phyloP scores from a whole-genome alignment of 78 protist species.

The Chrysochromulina tobinii region DNA sequence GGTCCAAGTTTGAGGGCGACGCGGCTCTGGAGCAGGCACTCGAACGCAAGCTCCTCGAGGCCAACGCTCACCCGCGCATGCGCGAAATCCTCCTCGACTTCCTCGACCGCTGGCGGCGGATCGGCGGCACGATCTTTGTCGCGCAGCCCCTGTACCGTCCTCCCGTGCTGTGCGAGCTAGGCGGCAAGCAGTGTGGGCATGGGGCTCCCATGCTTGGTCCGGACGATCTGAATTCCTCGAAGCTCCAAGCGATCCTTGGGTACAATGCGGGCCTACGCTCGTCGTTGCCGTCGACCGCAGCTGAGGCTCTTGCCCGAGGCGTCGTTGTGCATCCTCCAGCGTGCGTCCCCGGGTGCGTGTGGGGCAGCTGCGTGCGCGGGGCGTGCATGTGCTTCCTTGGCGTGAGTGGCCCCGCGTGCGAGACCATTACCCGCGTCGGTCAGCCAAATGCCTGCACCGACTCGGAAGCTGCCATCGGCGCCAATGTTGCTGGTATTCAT shows the following conservation, averaged over 20 bases:
- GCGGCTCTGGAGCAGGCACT: conserved; percentile 12
- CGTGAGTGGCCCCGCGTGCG: neutral
- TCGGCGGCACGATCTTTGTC: neutral
- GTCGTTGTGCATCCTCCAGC: neutral
- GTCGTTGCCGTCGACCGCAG: neutral
- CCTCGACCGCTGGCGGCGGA: conserved; percentile 22
- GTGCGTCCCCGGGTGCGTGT: conserved; percentile 13
- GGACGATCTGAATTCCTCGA: neutral
- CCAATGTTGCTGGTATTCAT: neutral
- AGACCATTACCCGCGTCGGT: neutral
- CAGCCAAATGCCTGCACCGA: neutral
- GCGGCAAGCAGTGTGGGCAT: neutral
- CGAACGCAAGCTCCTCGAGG: conserved; percentile 1
- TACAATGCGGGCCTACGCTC: neutral
- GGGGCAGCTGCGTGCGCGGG: conserved; percentile 15
- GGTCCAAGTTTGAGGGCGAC: neutral
- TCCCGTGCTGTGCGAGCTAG: neutral
- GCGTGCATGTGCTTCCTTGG: neutral
- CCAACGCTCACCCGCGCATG: conserved; percentile 20
- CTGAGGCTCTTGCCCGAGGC: neutral
- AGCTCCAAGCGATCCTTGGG: neutral
- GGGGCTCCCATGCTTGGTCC: neutral
- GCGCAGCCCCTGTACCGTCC: neutral
- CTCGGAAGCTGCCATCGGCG: neutral
- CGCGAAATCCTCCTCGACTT: conserved; percentile 15